Evolutionary conservation across 352 stramenopile genomes (phyloP), one percentile per base, ranked within the genome.

Genomic region (Phytophthora ohioensis): DNA sequence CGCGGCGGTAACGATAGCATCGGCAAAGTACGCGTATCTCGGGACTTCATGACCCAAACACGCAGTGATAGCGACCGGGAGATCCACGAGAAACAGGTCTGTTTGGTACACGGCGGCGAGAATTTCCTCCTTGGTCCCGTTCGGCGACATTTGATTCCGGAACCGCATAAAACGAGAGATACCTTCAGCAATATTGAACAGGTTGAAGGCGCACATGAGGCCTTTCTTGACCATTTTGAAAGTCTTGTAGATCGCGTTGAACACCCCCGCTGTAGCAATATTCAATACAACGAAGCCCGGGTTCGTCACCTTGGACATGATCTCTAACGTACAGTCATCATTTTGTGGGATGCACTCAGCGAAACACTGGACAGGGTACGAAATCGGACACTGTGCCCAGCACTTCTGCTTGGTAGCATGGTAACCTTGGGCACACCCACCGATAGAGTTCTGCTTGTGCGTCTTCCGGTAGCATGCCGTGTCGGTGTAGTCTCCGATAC

Each of bases 301-400:
- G 1, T 79, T 73, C 0, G 56, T 75, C 12, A 89, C 43, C 62
- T 93, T 92, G 45, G 57, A 45, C 56, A 92, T 57, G 8, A 93
- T 51, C 17, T 87, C 74, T 1, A 81, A 30, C 7, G 65, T 63
- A 67, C 87, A 94, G 52, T 91, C 80, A 15, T 82, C 68, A 47
- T 92, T 94, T 36, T 91, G 80, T 4, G 81, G 85, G 38, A 93
- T 78, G 48, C 87, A 93, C 53, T 94, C 82, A 43, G 82, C 78
- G 52, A 83, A 69, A 48, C 87, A 94, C 60, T 90, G 64, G 17
- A 94, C 84, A 0, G 87, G 87, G 73, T 91, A 94, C 39, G 90
- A 73, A 8, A 93, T 61, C 0, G 87, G 87, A 42, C 87, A 94
- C 57, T 92, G 73, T 0, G 85, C 76, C 87, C 84, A 94, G 64